These are phyloP conservation scores for Fusarium sublunatum DNA, from an alignment of 2,329 filamentous ascomycete species.

Conservation along the genomic window DNA sequence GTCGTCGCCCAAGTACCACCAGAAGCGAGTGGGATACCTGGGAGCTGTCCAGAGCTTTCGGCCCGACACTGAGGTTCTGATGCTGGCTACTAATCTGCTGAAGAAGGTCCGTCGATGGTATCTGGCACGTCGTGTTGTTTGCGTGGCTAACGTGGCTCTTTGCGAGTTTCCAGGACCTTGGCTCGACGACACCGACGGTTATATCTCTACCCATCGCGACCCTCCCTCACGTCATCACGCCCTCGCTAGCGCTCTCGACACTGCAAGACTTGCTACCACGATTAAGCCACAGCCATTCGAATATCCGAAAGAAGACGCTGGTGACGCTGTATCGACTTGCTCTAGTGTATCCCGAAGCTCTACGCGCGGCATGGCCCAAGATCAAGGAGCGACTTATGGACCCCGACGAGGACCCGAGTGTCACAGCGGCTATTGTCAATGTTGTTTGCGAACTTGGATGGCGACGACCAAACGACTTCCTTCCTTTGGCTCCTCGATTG, in stretches of 20 bases:
- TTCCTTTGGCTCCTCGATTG: conserved; percentile 88
- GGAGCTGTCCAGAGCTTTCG: conserved; percentile 96
- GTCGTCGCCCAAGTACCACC: conserved; percentile 93
- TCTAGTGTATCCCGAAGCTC: conserved; percentile 93
- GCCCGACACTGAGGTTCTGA: conserved; percentile 94
- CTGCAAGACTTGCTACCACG: conserved; percentile 88
- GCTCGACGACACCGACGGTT: conserved; percentile 75
- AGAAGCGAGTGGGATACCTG: conserved; percentile 95
- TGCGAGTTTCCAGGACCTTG: conserved; percentile 67
- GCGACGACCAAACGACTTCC: conserved; percentile 91
- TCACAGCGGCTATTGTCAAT: conserved; percentile 95
- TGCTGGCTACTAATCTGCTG: conserved; percentile 95
- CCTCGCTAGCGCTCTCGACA: conserved; percentile 89
- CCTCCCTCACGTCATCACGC: conserved; percentile 94
- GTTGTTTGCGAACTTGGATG: conserved; percentile 96
- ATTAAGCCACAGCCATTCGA: conserved; percentile 84
- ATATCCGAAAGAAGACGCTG: conserved; percentile 94
- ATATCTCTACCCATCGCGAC: conserved; percentile 89
- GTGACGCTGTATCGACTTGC: conserved; percentile 94
- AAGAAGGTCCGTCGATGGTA: conserved; percentile 75
- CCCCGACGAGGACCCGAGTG: conserved; percentile 87
- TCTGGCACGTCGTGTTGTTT: background rate
- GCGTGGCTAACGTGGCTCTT: conserved; percentile 1
- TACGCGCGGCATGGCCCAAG: conserved; percentile 94
- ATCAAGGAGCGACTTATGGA: conserved; percentile 96